Percentiles rank a stretch among this genome's conserved stretches.
Evolutionary conservation across 148 eudicot species (phyloP).

Genomic region (Amaranthus cruentus): DNA sequence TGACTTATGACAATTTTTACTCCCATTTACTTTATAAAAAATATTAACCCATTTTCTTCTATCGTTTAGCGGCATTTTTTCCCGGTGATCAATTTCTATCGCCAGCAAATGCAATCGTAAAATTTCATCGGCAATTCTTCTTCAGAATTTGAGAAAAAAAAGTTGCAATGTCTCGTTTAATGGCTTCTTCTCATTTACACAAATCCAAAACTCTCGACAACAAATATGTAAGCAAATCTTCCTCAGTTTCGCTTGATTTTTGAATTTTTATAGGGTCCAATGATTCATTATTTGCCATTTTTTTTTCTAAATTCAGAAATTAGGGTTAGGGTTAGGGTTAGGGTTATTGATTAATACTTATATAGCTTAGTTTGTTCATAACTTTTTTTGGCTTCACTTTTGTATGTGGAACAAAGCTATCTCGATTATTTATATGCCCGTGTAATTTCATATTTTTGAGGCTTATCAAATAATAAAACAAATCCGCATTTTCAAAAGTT

Average conservation of each 20-base stretch:
- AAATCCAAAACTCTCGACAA: conserved; percentile 93
- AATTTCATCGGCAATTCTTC: too few species aligned
- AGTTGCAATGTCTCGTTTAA: conserved; percentile 63
- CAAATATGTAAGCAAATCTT: conserved; percentile 61
- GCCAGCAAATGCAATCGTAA: not conserved
- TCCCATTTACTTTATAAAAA: too few species aligned
- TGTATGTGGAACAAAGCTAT: too few species aligned
- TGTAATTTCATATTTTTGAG: not conserved
- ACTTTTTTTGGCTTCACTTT: not conserved
- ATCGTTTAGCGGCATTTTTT: not conserved
- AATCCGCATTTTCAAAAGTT: too few species aligned
- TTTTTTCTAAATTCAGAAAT: not conserved
- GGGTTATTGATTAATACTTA: not conserved
- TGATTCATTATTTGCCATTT: not conserved
- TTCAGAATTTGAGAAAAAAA: too few species aligned
- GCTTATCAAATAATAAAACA: not conserved
- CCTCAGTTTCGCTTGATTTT: not conserved
- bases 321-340: too few species aligned
- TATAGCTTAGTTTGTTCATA: not conserved
- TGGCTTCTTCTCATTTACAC: conserved; percentile 54
- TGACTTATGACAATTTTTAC: too few species aligned
- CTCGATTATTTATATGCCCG: not conserved
- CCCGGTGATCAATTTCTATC: conserved; percentile 12
- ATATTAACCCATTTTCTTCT: too few species aligned
- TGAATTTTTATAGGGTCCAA: not conserved